These are phyloP conservation scores for Pseudevernia furfuracea DNA, from an alignment of 495 filamentous ascomycete genomes.

Conservation along the genomic window DNA sequence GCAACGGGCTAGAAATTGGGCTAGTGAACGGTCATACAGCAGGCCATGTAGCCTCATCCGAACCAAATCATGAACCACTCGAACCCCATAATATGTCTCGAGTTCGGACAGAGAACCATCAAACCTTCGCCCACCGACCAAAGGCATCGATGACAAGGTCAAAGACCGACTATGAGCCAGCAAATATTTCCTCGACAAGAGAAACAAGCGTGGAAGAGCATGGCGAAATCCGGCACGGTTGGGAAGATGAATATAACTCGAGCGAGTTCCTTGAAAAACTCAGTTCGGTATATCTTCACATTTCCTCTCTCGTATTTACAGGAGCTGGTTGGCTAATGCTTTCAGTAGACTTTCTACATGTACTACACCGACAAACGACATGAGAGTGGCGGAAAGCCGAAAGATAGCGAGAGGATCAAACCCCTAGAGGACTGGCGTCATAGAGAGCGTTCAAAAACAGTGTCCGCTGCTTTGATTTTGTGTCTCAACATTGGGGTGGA, in stretches of 20 bases:
- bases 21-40: constrained; percentile 1
- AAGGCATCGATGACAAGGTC: constrained; percentile 57
- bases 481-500: constrained; percentile 98
- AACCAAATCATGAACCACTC: background rate
- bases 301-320: background rate
- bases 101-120: constrained; percentile 5
- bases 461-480: constrained; percentile 85
- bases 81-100: constrained; percentile 3
- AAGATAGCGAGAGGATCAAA: constrained; percentile 50
- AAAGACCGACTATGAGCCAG: constrained; percentile 62
- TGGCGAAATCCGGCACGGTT: constrained; percentile 53
- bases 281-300: constrained; percentile 43
- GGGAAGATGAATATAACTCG: constrained; percentile 54
- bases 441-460: constrained; percentile 92
- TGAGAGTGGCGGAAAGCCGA: constrained; percentile 89
- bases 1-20: background rate
- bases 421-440: constrained; percentile 90
- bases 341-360: constrained; percentile 83
- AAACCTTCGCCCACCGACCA: constrained; percentile 27
- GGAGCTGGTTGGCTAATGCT: constrained; percentile 4
- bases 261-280: constrained; percentile 50
- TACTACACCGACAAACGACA: constrained; percentile 97
- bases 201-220: constrained; percentile 9
- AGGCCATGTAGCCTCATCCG: background rate
- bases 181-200: constrained; percentile 4